Base-by-base conservation (phyloP, 2,329 filamentous ascomycete species). In the Paracamarosporium sp. region DNA sequence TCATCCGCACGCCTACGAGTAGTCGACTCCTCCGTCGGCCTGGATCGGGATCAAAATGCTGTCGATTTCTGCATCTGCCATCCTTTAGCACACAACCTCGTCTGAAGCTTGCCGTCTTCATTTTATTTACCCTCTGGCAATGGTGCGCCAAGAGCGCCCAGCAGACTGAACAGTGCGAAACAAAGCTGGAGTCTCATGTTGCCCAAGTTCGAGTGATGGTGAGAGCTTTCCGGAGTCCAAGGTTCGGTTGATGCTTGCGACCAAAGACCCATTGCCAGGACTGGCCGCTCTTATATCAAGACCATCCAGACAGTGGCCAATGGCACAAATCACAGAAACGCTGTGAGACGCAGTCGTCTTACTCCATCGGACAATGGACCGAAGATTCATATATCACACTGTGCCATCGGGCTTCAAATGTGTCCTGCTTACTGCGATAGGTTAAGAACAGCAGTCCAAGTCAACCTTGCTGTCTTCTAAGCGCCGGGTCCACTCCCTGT, bases 21-120 rank as follows among this genome's bases (percentile, higher is more conserved):
- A 53, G 15, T 51, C 48, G 9, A 51, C 48, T 8, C 50, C 41
- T 13, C 40, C 50, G 44, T 46, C 38, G 6, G 50, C 50, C 44
- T 53, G 38, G n/a, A 53, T 53, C 40, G 38, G 38, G 3, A 53
- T 17, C 12, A 45, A 17, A 5, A 45, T 17, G n/a, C n/a, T 45
- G 41, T 45, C 41, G 5, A 45, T 13, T 25, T 28, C 41, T 30
- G 4, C 41, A n/a, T 27, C 41, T 45, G 15, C 11, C 4, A 28
- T 45, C 5, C 1, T 28, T 45, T 12, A 45, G 41, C 25, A 30
- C 12, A 22, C 2, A 12, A 27, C 1, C 5, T 27, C 13, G 8
- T 27, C 27, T 13, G 12, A 27, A 20, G 41, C 13, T n/a, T 27
- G 6, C 7, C 9, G 13, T 43, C 24, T 3, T 7, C 12, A 9